A percentile compares a stretch with the other conserved stretches of the same genome.
These are phyloP conservation scores for Pleurotus platypus DNA, from an alignment of 768 basidiomycete species.

Conservation along the genomic window DNA sequence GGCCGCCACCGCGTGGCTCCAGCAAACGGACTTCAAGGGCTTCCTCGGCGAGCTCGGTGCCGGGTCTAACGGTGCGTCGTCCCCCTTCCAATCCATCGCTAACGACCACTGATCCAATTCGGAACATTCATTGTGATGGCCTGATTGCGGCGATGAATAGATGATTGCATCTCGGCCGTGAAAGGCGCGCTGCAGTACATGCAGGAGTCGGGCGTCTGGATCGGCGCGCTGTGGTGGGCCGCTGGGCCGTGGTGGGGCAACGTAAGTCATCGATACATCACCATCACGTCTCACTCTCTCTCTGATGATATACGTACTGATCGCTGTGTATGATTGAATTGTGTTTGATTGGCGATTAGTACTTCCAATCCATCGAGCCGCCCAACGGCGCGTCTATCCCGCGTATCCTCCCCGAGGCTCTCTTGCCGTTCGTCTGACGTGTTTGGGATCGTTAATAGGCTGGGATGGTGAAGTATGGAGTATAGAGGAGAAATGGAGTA, in stretches of 20 bases:
- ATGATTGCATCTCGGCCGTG: constrained; percentile 42
- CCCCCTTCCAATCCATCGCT: no score
- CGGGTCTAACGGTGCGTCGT: constrained; percentile 31
- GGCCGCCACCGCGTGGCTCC: constrained; percentile 55
- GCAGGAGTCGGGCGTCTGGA: constrained; percentile 55
- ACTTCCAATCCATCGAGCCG: constrained; percentile 61
- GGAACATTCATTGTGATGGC: no score
- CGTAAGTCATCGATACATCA: constrained; percentile 29
- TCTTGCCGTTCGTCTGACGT: constrained; percentile 45
- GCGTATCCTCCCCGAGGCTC: constrained; percentile 51
- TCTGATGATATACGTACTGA: neutral
- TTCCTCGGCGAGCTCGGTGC: constrained; percentile 64
- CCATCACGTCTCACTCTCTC: neutral
- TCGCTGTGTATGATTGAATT: neutral
- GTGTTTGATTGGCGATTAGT: constrained; percentile 28
- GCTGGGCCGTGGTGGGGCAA: constrained; percentile 61
- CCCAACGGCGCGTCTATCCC: constrained; percentile 53
- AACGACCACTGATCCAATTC: no score
- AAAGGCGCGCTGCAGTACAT: constrained; percentile 54
- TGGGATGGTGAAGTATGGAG: no score
- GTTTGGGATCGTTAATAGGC: no score
- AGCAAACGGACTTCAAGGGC: constrained; percentile 56
- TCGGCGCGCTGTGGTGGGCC: constrained; percentile 54
- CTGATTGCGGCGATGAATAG: constrained; percentile 8
- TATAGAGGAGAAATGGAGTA: no score